phyloP scores from a whole-genome alignment of 108 stramenopile species.

The Discostella pseudostelligera region DNA sequence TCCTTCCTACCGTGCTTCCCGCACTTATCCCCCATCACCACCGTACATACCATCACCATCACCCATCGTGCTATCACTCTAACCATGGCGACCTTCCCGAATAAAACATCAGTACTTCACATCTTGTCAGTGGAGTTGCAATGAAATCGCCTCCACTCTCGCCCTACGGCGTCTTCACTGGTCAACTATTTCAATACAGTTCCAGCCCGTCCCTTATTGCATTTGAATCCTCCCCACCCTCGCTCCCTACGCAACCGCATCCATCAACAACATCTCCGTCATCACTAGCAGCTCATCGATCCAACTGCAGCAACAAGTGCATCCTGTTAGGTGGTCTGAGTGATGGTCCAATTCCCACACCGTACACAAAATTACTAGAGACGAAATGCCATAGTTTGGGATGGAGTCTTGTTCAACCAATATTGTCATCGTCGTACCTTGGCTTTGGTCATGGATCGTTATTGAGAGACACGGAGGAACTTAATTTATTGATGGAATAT shows the following conservation, averaged over 20 bases:
- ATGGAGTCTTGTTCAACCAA: conserved; percentile 83
- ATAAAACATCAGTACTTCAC: not conserved
- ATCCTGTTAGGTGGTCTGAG: conserved; percentile 79
- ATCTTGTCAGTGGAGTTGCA: not conserved
- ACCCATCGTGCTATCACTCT: no score
- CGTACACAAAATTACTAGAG: conserved; percentile 67
- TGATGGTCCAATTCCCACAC: conserved; percentile 78
- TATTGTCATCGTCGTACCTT: conserved; percentile 64
- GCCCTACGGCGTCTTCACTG: conserved; percentile 68
- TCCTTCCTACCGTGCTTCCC: no score
- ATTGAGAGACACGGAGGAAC: conserved; percentile 62
- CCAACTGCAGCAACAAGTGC: conserved; percentile 53
- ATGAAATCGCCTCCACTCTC: conserved; percentile 37
- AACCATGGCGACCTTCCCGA: no score
- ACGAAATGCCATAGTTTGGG: conserved; percentile 43
- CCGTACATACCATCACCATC: no score
- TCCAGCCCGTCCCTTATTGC: conserved; percentile 58
- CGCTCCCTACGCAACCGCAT: not conserved
- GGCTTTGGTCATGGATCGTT: conserved; percentile 84
- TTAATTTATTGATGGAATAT: conserved; percentile 57
- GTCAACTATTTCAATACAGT: conserved; percentile 73
- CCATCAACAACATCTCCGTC: not conserved
- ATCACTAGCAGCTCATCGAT: not conserved
- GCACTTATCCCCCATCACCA: no score
- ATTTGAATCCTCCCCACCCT: conserved; percentile 67